Percentiles rank a stretch among this genome's conserved stretches.
These are phyloP conservation scores for Viola odorata DNA, from an alignment of 345 rosid species.

Conservation along the genomic window DNA sequence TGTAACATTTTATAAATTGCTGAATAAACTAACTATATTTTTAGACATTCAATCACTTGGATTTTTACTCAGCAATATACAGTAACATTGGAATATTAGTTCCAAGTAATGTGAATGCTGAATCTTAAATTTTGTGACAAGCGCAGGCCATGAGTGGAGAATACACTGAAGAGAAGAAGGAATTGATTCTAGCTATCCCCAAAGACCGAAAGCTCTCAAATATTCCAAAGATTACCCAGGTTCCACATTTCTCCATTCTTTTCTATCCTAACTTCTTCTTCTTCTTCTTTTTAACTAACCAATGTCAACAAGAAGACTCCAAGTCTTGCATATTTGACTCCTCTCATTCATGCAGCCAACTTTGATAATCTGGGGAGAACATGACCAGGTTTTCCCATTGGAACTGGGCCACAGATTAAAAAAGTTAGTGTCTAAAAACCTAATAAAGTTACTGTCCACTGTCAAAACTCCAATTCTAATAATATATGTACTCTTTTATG, in stretches of 20 bases:
- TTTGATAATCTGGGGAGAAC: conserved; percentile 74
- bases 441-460: neutral
- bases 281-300: too few species aligned
- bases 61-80: too few species aligned
- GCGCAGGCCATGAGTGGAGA: conserved; percentile 49
- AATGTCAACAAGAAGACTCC: neutral
- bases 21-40: too few species aligned
- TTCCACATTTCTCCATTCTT: conserved; percentile 14
- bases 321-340: neutral
- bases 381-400: conserved; percentile 61
- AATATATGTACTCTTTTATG: neutral
- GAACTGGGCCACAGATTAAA: conserved; percentile 64
- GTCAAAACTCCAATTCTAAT: neutral
- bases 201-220: conserved; percentile 42
- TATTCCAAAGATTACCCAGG: conserved; percentile 54
- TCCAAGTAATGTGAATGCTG: too few species aligned
- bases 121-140: neutral
- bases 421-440: conserved; percentile 21
- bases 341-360: conserved; percentile 40
- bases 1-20: too few species aligned
- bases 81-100: too few species aligned
- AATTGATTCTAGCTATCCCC: conserved; percentile 49
- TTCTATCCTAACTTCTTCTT: neutral
- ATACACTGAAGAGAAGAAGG: conserved; percentile 43
- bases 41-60: too few species aligned